Conservation (phyloP, 495 filamentous ascomycete species). For the Aspergillus heteromorphus region DNA sequence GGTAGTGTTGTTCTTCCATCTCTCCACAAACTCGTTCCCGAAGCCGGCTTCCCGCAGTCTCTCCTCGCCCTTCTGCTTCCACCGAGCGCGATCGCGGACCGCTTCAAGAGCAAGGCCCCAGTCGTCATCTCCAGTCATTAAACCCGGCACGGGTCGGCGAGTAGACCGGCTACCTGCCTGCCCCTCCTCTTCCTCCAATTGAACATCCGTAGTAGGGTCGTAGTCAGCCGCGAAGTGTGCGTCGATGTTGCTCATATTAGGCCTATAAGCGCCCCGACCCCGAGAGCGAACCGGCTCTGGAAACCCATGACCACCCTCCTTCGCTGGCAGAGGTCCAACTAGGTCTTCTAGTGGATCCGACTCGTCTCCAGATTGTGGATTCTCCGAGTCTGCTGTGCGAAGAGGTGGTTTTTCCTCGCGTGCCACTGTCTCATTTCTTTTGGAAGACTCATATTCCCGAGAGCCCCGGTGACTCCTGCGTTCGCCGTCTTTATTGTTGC, state of each 20-base stretch:
- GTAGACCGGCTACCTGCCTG: slow-evolving; percentile 20
- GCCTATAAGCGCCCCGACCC: slow-evolving; percentile 66
- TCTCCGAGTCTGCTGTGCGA: background rate
- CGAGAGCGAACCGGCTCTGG: slow-evolving; percentile 48
- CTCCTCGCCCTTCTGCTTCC: slow-evolving; percentile 74
- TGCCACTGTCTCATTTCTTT: background rate
- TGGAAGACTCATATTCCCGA: slow-evolving; percentile 11
- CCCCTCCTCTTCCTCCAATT: slow-evolving; percentile 44
- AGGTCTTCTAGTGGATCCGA: slow-evolving; percentile 76
- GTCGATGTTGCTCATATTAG: slow-evolving; percentile 64
- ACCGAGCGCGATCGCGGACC: slow-evolving; percentile 72
- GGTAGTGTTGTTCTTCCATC: slow-evolving; percentile 65
- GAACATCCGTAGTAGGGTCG: slow-evolving; percentile 67
- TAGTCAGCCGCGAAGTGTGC: slow-evolving; percentile 71
- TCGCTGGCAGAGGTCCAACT: slow-evolving; percentile 71
- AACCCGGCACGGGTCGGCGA: slow-evolving; percentile 34
- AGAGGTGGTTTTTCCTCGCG: background rate
- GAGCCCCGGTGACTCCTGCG: slow-evolving; percentile 2
- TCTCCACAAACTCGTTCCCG: slow-evolving; percentile 65
- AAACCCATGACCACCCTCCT: slow-evolving; percentile 25
- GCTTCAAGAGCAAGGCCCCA: slow-evolving; percentile 84
- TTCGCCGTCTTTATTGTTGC: slow-evolving; percentile 5
- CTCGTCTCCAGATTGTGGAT: slow-evolving; percentile 32
- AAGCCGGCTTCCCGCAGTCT: slow-evolving; percentile 75
- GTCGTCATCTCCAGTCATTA: slow-evolving; percentile 53